Evolutionary conservation across 2,329 filamentous ascomycete species (phyloP).

Genomic region (Pestalotiopsis sp.): DNA sequence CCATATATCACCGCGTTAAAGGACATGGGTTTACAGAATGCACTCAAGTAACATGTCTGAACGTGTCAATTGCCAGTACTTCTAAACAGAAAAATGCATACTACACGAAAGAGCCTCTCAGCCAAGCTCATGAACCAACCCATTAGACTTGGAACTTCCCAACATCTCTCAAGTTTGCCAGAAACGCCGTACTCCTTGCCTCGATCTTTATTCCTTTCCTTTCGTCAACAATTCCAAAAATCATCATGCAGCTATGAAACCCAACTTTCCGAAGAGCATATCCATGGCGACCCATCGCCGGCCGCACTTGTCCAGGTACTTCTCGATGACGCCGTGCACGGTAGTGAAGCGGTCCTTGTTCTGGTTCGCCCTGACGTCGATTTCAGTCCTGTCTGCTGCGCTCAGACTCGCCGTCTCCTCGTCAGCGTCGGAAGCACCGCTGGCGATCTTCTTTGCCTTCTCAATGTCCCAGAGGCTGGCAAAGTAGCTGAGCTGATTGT

Average conservation of each 20-base stretch:
- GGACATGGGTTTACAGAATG: too few relatives aligned
- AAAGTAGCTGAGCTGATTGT: slow-evolving; percentile 93
- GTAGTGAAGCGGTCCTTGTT: slow-evolving; percentile 81
- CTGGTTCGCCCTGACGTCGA: slow-evolving; percentile 75
- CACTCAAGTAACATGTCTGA: too few relatives aligned
- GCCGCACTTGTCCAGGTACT: slow-evolving; percentile 86
- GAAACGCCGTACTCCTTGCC: background rate
- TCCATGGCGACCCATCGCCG: slow-evolving; percentile 95
- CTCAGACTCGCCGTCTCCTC: slow-evolving; percentile 37
- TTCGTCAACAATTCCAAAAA: background rate
- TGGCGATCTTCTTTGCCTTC: slow-evolving; percentile 63
- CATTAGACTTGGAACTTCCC: too few relatives aligned
- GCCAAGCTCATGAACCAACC: too few relatives aligned
- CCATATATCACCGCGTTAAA: too few relatives aligned
- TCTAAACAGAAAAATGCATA: too few relatives aligned
- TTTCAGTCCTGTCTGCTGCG: slow-evolving; percentile 62
- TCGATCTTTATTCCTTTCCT: background rate
- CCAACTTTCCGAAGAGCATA: slow-evolving; percentile 73
- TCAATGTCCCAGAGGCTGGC: slow-evolving; percentile 87
- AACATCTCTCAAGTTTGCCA: too few relatives aligned
- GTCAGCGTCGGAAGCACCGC: slow-evolving; percentile 18
- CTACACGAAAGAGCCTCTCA: too few relatives aligned
- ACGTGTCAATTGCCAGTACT: too few relatives aligned
- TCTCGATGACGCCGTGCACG: slow-evolving; percentile 76
- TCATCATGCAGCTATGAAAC: slow-evolving; percentile 43